Evolutionary conservation across 192 early-diverging fungal species (phyloP), one percentile per base, ranked within the genome.

Genomic region (Coemansia reversa): DNA sequence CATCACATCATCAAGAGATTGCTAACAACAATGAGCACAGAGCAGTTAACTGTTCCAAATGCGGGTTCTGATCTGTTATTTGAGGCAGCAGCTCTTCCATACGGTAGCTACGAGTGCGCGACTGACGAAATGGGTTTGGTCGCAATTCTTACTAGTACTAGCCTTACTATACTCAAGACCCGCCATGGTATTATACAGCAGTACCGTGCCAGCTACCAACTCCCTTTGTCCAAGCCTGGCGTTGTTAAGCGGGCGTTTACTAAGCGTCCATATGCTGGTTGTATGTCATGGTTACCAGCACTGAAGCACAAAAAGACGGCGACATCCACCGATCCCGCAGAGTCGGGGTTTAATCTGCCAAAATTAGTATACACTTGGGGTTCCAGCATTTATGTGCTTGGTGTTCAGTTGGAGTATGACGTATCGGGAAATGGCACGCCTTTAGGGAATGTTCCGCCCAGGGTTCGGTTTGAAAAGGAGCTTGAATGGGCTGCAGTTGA

Each of bases 1-100:
- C 79, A 81, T 53, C 79, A 81, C 48, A 76, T 81, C 20, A 67
- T 81, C 14, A 62, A 70, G 8, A 66, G 79, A 12, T 27, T 81
- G 60, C 66, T 81, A 12, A 80, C 77, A 3, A 80, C 77, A 3
- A 70, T 80, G 72, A 67, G 51, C 62, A 80, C 77, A 11, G 27
- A 35, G n/a, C 57, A 25, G 22, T 50, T 80, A 32, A 51, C 53
- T 8, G 30, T 39, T 16, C 53, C 65, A 0, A 62, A 55, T 35
- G 30, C 45, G 1, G 49, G 55, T 4, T 5, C 66, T 25, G 49
- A 47, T 22, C 35, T 75, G 35, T 18, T 80, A 53, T 74, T 75
- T 50, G 77, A 80, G 24, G 65, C 63, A 0, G 69, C 69, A 3
- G 56, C 79, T 0, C 27, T 81, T 60, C 62, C 69, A 5, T 27